A percentile compares a stretch with the other conserved stretches of the same genome.
Evolutionary conservation across 345 rosid species (phyloP).

Genomic region (Dovyalis caffra): DNA sequence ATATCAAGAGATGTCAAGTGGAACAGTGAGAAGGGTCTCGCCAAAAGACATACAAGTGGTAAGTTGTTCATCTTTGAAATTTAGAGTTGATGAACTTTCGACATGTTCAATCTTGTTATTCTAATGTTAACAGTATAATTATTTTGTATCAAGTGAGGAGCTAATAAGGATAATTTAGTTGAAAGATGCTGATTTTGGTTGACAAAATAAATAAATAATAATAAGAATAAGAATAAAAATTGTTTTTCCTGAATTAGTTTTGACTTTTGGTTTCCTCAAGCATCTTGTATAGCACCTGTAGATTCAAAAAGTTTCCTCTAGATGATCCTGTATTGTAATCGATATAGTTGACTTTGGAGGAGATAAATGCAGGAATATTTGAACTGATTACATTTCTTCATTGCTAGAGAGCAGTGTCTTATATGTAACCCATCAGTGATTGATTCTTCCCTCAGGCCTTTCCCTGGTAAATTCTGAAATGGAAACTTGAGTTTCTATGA

Average conservation of each 20-base stretch:
- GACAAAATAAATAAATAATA: no score
- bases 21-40: conserved; percentile 72
- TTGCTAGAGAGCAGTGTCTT: background rate
- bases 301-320: background rate
- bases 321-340: background rate
- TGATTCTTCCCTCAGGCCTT: background rate
- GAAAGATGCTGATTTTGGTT: background rate
- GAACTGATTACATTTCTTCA: background rate
- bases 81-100: background rate
- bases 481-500: background rate
- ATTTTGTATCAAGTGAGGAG: background rate
- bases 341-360: background rate
- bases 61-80: conserved; percentile 26
- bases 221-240: no score
- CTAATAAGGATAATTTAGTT: background rate
- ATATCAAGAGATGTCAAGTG: conserved; percentile 61
- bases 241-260: background rate
- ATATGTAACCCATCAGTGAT: background rate
- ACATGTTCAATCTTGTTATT: background rate
- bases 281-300: background rate
- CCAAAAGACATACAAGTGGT: conserved; percentile 91
- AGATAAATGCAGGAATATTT: background rate
- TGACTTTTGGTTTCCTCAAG: background rate
- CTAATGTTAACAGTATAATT: background rate
- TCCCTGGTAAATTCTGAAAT: background rate